Percentiles rank a stretch among this genome's conserved stretches.
These are phyloP conservation scores for Blastobotrys parvus DNA, from an alignment of 805 yeast genomes.

Conservation along the genomic window DNA sequence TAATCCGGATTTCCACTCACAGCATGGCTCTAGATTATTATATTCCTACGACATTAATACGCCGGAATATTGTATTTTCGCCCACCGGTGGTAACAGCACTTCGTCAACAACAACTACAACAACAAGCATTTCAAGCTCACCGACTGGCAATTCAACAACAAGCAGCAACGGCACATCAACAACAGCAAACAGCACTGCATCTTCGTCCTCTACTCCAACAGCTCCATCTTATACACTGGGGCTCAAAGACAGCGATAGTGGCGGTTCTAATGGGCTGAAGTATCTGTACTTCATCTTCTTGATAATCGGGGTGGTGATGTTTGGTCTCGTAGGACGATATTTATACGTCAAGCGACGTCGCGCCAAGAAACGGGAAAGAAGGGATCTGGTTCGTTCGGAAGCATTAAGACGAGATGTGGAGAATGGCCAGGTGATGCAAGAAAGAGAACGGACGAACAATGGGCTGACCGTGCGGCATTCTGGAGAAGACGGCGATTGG, in stretches of 20 bases:
- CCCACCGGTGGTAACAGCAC: neutral
- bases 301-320: slow-evolving; percentile 14
- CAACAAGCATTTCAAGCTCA: slow-evolving; percentile 1
- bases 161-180: slow-evolving; percentile 1
- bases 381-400: slow-evolving; percentile 13
- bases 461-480: neutral
- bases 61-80: neutral
- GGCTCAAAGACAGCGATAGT: neutral
- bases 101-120: neutral
- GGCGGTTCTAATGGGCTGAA: slow-evolving; percentile 11
- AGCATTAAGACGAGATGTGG: slow-evolving; percentile 17
- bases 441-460: neutral
- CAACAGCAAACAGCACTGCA: slow-evolving; percentile 2
- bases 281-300: slow-evolving; percentile 18
- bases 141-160: neutral
- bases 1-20: too few relatives aligned
- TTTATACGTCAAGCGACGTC: slow-evolving; percentile 14
- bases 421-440: neutral
- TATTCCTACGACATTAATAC: too few relatives aligned
- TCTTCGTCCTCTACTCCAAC: slow-evolving; percentile 10
- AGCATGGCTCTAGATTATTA: too few relatives aligned
- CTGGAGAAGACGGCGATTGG: slow-evolving; percentile 1
- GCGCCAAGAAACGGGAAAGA: slow-evolving; percentile 10
- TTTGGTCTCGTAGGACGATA: slow-evolving; percentile 13
- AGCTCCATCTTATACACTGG: neutral